A percentile compares a stretch with the other conserved stretches of the same genome.
Conservation (phyloP, 1,284 basidiomycete species). For the Erythrobasidium hasegawianum region DNA sequence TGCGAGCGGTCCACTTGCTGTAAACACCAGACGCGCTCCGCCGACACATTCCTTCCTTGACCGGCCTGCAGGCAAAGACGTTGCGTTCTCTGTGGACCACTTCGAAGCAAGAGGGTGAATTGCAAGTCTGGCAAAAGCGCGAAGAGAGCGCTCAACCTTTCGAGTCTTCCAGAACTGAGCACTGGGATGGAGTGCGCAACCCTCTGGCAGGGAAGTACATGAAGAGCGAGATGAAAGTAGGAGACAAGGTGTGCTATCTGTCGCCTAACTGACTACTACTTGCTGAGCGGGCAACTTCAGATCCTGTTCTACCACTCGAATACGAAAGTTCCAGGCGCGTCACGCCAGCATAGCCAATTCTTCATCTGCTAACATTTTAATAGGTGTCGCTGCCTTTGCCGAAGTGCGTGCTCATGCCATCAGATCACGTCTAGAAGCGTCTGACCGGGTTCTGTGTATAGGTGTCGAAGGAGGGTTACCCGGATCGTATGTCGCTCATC, state of each 20-base stretch:
- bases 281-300: constrained; percentile 21
- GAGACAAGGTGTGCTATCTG: constrained; percentile 54
- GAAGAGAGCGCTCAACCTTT: neutral
- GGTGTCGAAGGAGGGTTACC: constrained; percentile 79
- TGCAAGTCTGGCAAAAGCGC: too few species aligned
- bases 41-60: too few species aligned
- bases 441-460: constrained; percentile 44
- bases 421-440: constrained; percentile 6
- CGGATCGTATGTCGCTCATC: constrained; percentile 73
- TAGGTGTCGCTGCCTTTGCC: constrained; percentile 79
- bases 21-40: too few species aligned
- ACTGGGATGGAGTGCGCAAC: constrained; percentile 89
- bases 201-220: constrained; percentile 88
- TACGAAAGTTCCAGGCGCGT: constrained; percentile 76
- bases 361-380: too few species aligned
- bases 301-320: constrained; percentile 83
- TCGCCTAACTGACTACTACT: neutral
- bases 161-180: constrained; percentile 63
- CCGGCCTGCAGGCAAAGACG: constrained; percentile 32
- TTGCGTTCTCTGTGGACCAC: constrained; percentile 75
- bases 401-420: constrained; percentile 55
- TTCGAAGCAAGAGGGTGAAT: constrained; percentile 58
- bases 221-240: constrained; percentile 75
- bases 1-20: too few species aligned
- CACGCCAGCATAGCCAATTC: too few species aligned